Conservation (phyloP, 2,329 filamentous ascomycete species). For the Ophiostoma sp. region DNA sequence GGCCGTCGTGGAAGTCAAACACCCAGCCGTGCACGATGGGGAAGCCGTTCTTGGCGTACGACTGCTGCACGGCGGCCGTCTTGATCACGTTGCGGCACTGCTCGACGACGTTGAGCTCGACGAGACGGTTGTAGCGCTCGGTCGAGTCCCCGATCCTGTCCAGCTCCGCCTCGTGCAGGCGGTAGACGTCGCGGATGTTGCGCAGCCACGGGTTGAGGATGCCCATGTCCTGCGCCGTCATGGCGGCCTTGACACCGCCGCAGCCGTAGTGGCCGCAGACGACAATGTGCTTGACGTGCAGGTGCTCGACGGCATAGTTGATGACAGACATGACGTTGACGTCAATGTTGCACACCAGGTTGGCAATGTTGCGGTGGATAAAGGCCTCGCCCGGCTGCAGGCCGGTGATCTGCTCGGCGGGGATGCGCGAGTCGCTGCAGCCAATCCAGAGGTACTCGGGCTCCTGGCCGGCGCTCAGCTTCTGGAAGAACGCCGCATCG, state of each 20-base stretch:
- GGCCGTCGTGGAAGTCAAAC: constrained; percentile 62
- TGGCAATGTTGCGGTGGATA: constrained; percentile 92
- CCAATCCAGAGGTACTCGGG: constrained; percentile 83
- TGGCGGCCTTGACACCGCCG: constrained; percentile 41
- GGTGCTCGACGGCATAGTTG: constrained; percentile 76
- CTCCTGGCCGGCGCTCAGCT: constrained; percentile 58
- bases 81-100: constrained; percentile 74
- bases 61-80: constrained; percentile 73
- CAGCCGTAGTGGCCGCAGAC: constrained; percentile 77
- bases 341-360: constrained; percentile 74
- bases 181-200: constrained; percentile 69
- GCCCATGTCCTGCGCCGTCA: constrained; percentile 65
- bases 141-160: constrained; percentile 56
- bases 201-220: constrained; percentile 69
- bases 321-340: constrained; percentile 47
- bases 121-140: constrained; percentile 63
- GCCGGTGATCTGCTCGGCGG: constrained; percentile 81
- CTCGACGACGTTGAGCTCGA: constrained; percentile 77
- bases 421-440: constrained; percentile 84
- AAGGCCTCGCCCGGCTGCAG: constrained; percentile 87
- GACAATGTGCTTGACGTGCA: constrained; percentile 75
- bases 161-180: constrained; percentile 64
- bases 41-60: constrained; percentile 56
- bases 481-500: constrained; percentile 61
- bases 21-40: constrained; percentile 71